Base-by-base conservation (phyloP, 345 rosid species). In the Linum usitatissimum region DNA sequence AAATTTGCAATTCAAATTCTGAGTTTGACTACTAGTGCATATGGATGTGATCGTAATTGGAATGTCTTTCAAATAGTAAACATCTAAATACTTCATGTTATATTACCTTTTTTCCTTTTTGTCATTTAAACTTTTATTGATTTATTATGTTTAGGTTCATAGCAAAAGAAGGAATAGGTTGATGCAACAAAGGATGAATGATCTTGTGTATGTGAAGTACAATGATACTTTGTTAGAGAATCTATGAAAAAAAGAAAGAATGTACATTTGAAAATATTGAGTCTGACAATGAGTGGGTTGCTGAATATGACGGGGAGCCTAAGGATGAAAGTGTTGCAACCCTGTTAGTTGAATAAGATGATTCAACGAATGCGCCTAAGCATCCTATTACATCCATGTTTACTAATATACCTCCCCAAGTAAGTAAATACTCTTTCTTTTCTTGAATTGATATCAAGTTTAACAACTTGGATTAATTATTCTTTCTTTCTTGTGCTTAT, bases 21-120 rank as follows among this genome's bases (percentile, higher is more conserved):
- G 13, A 39, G 61, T 13, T 42, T 45, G 23, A 58, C 68, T 23
- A 38, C 23, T 13, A 57, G 62, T 12, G 57, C 48, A 2, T 42
- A 30, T n/a, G 48, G 63, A 2, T 23, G 42, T 18, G 30, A 66
- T 1, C 12, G 30, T 15, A 30, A 57, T 9, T 57, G 21, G 55
- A 57, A 56, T 21, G 14, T 39, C 3, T 58, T 48, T 57, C 45
- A 66, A 10, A 66, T 57, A 57, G 20, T 58, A 57, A 42, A 14
- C 10, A 42, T 14, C 36, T 31, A 31, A 31, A 42, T 6, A 0
- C 9, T 42, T 42, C 8, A 6, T 42, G 28, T n/a, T n/a, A 12
- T 54, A n/a, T 54, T 6, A 17, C 3, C 57, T 54, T 3, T 14
- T 54, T 2, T 5, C 10, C 8, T 54, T 54, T n/a, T n/a, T 8